Evolutionary conservation across 805 yeast species (phyloP).

Genomic region (Barnettozyma californica): DNA sequence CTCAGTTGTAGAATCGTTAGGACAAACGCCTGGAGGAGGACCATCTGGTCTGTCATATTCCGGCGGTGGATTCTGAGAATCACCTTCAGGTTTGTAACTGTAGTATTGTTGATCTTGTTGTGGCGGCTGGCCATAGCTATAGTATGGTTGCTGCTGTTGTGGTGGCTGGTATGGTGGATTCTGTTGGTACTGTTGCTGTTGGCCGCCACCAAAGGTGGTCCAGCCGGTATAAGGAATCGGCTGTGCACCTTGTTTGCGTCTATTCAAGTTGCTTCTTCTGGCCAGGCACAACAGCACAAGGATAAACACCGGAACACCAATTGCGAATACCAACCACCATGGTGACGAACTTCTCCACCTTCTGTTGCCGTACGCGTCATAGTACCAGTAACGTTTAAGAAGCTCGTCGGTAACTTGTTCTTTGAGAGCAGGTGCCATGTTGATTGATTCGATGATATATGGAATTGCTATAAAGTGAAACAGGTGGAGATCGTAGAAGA

Average conservation of each 20-base stretch:
- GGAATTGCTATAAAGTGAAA: no score
- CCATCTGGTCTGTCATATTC: conserved; percentile 9
- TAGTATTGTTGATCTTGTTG: conserved; percentile 11
- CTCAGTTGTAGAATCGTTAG: neutral
- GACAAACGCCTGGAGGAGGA: conserved; percentile 4
- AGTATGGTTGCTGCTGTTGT: conserved; percentile 2
- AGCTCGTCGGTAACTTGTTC: neutral
- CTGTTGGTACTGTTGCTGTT: conserved; percentile 7
- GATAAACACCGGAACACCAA: conserved; percentile 11
- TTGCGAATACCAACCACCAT: conserved; percentile 20
- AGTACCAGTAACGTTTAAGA: conserved; percentile 10
- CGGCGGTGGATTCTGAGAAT: neutral
- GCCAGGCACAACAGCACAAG: conserved; percentile 1
- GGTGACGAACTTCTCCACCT: conserved; percentile 2
- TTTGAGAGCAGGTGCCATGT: conserved; percentile 3
- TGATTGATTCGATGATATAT: no score
- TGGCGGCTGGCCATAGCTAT: neutral
- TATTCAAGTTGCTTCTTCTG: conserved; percentile 15
- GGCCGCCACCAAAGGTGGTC: conserved; percentile 14
- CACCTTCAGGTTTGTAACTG: conserved; percentile 6
- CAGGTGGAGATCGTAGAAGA: no score
- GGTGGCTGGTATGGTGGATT: conserved; percentile 3
- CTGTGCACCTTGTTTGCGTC: conserved; percentile 16
- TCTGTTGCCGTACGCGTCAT: conserved; percentile 2
- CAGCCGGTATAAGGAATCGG: conserved; percentile 22